phyloP scores from a whole-genome alignment of 116 monocot genomes.

The Dioscorea cayenensis region DNA sequence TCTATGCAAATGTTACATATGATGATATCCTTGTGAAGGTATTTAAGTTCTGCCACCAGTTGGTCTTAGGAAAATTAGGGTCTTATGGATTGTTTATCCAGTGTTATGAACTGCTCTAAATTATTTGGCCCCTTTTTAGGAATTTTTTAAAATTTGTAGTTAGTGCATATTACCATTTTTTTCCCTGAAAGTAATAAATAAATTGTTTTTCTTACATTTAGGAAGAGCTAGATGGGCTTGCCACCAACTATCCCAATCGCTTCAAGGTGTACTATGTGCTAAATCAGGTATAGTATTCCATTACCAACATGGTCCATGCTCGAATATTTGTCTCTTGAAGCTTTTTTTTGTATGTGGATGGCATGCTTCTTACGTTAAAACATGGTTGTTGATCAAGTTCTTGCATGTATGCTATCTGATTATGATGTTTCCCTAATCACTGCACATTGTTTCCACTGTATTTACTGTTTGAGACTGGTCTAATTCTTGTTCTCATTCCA shows the following conservation, averaged over 20 bases:
- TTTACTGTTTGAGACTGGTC: too few species aligned
- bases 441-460: too few species aligned
- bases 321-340: not conserved
- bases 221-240: slow-evolving; percentile 79
- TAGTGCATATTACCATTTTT: not conserved
- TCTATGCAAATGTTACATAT: slow-evolving; percentile 91
- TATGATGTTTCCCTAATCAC: too few species aligned
- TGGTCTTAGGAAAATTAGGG: not conserved
- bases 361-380: too few species aligned
- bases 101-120: not conserved
- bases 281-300: slow-evolving; percentile 60
- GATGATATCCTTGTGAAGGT: slow-evolving; percentile 99
- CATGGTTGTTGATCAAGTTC: too few species aligned
- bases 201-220: slow-evolving; percentile 17
- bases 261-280: slow-evolving; percentile 89
- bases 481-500: not conserved
- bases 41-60: not conserved
- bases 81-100: not conserved
- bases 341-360: not conserved
- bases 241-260: slow-evolving; percentile 53
- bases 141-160: not conserved
- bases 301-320: not conserved
- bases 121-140: too few species aligned
- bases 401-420: too few species aligned
- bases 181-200: not conserved